These are phyloP conservation scores for Aspergillus thermomutatus DNA, from an alignment of 2,329 filamentous ascomycete species.

Conservation along the genomic window DNA sequence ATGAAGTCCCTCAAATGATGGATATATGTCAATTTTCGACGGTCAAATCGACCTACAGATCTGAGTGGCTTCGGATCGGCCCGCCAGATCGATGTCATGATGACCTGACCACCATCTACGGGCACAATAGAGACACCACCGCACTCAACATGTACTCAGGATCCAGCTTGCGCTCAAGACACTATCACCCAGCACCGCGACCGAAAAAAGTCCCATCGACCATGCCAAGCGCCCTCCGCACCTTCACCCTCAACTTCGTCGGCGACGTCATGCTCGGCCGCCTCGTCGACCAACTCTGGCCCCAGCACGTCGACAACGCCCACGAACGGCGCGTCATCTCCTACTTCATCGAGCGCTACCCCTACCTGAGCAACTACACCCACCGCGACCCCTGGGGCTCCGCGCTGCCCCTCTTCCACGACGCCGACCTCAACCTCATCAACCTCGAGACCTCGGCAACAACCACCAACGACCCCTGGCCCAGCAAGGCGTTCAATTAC, in stretches of 20 bases:
- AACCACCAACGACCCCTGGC: slow-evolving; percentile 31
- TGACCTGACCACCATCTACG: not conserved
- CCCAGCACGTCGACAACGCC: slow-evolving; percentile 29
- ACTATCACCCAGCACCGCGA: not conserved
- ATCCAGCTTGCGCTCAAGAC: not conserved
- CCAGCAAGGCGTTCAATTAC: slow-evolving; percentile 40
- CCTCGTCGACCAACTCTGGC: slow-evolving; percentile 40
- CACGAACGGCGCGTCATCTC: slow-evolving; percentile 20
- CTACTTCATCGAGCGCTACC: slow-evolving; percentile 15
- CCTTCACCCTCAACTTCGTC: slow-evolving; percentile 30
- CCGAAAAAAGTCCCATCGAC: not conserved
- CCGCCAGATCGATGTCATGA: not conserved
- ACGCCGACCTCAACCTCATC: slow-evolving; percentile 34
- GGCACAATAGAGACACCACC: not conserved
- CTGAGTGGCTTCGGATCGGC: not conserved
- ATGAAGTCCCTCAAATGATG: not conserved
- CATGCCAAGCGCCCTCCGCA: not conserved
- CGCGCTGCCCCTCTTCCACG: slow-evolving; percentile 29
- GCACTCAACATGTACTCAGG: not conserved
- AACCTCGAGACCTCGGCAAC: slow-evolving; percentile 42
- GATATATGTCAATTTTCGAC: too few relatives aligned
- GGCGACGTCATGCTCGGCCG: slow-evolving; percentile 45
- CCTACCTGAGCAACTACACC: slow-evolving; percentile 24
- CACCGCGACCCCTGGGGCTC: slow-evolving; percentile 34
- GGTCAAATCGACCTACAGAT: not conserved